Base-by-base conservation (phyloP, 2,329 filamentous ascomycete genomes). In the Kalaharituber pfeilii region DNA sequence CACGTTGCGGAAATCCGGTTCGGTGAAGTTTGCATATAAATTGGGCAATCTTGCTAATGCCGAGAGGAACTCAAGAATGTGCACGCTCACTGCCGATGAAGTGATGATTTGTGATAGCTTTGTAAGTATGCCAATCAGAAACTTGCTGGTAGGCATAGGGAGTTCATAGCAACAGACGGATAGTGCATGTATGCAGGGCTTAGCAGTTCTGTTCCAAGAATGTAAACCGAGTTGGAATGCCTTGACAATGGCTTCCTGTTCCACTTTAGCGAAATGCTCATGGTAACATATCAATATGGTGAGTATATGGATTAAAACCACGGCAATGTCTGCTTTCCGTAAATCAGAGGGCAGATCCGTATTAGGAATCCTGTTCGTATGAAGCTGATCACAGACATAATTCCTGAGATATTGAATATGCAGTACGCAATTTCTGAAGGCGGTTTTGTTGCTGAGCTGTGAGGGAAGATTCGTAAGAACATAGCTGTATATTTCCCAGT, bases 21-120 rank as follows among this genome's bases (percentile, higher is more conserved):
- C 82, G 51, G 85, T 78, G 66, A 95, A 85, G 65, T 94, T 93
- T 65, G 86, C 80, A 65, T 88, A 93, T 1, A 95, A 75, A 57
- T 86, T 78, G 8, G 85, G 86, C 55, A 95, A 72, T 30, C 89
- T 81, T 52, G 88, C 87, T 26, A 98, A 75, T 50, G 86, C 82
- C 8, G 86, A 84, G n/a, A 98, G 72, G 64, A 98, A 96, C 65
- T 98, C 91, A 50, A 98, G 73, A 57, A 98, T 94, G 65, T 98
- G 91, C 57, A 95, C 83, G 8, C 89, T 87, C 30, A 95, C 83
- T 54, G 88, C 80, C 5, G 86, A 81, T 64, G 94, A 88, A 1
- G 91, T 96, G 64, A 98, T 94, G 64, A 95, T 93, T 62, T 88
- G 86, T 1, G 88, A 83, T 85, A 98, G 94, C 66, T 86, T 89